Evolutionary conservation across 306 rosid species (phyloP).

Genomic region (Cucurbita moschata): DNA sequence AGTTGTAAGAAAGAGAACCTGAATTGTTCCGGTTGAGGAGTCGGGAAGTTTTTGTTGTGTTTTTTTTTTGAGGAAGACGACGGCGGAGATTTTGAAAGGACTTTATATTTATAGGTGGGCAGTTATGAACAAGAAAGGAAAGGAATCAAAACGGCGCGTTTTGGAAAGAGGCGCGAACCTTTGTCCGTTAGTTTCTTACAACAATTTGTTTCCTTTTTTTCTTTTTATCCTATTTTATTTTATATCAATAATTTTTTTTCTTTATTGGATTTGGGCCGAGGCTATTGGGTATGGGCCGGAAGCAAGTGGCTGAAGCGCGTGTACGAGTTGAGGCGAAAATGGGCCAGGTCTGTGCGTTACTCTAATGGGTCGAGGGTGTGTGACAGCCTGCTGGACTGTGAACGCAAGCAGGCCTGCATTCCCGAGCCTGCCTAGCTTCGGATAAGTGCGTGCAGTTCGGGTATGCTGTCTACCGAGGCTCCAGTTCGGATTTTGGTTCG

Average conservation of each 20-base stretch:
- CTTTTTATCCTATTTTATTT: neutral
- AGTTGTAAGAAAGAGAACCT: neutral
- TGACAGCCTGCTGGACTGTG: too few relatives aligned
- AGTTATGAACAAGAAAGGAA: neutral
- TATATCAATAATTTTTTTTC: neutral
- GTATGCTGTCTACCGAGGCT: too few relatives aligned
- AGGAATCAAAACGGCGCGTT: neutral
- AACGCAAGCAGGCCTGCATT: too few relatives aligned
- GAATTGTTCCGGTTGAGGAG: neutral
- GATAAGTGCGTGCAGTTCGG: too few relatives aligned
- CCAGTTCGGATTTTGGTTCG: too few relatives aligned
- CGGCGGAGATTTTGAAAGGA: slow-evolving; percentile 4
- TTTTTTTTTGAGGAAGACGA: neutral
- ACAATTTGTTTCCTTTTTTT: neutral
- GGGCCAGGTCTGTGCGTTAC: too few relatives aligned
- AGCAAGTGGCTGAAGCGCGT: too few relatives aligned
- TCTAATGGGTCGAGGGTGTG: too few relatives aligned
- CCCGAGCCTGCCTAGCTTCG: too few relatives aligned
- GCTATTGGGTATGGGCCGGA: too few relatives aligned
- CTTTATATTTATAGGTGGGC: neutral
- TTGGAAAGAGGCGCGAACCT: slow-evolving; percentile 1
- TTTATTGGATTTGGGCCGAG: neutral
- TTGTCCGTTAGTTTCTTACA: neutral
- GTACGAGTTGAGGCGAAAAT: too few relatives aligned
- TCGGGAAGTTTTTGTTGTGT: neutral